Evolutionary conservation across 2,329 filamentous ascomycete species (phyloP).

Genomic region (Hypoxylon sp.): DNA sequence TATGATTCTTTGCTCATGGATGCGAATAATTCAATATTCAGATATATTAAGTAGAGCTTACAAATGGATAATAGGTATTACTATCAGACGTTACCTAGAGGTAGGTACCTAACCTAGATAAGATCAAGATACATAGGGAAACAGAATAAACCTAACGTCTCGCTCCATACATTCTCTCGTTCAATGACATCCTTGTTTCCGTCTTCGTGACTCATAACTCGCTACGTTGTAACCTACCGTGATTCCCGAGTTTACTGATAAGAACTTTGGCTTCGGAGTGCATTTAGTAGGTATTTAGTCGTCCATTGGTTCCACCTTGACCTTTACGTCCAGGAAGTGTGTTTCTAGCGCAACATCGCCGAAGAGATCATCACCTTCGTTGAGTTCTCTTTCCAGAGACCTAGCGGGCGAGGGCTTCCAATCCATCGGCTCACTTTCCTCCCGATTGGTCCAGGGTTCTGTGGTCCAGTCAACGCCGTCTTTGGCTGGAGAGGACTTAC

Average conservation of each 20-base stretch:
- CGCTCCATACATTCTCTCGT: not conserved
- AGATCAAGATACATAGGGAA: not conserved
- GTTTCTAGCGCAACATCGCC: not conserved
- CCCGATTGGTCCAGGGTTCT: not conserved
- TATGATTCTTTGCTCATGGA: no score
- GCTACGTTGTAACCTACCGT: not conserved
- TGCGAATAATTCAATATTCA: no score
- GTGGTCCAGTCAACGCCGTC: not conserved
- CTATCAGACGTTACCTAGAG: no score
- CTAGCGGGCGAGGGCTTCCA: not conserved
- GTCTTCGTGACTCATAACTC: not conserved
- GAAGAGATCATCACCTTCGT: conserved; percentile 23
- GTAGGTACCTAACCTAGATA: no score
- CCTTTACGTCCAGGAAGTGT: conserved; percentile 2
- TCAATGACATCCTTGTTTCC: not conserved
- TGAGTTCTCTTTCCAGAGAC: not conserved
- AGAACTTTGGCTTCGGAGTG: not conserved
- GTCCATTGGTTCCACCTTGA: not conserved
- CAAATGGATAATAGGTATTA: no score
- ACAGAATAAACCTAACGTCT: not conserved
- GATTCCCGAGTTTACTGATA: no score
- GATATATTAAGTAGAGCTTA: no score
- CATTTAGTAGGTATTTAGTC: not conserved
- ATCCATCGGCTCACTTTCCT: not conserved
- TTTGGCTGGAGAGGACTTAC: conserved; percentile 4